A percentile compares a stretch with the other conserved stretches of the same genome.
Conservation (phyloP, 257 asterid species). For the Fraxinus cuspidata region DNA sequence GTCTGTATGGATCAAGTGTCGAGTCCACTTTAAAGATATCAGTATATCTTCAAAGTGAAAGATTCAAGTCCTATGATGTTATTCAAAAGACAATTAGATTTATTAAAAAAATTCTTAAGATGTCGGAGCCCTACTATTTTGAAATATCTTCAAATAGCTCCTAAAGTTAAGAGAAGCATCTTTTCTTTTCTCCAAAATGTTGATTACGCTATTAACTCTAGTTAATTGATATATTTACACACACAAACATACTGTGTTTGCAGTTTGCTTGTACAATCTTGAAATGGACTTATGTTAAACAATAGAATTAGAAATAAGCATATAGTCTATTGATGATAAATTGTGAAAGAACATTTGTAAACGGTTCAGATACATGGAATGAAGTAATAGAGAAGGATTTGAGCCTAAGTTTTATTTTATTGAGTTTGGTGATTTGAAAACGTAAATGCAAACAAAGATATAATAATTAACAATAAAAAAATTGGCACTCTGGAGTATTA, state of each 20-base stretch:
- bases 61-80: not conserved
- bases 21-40: not conserved
- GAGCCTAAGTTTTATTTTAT: not conserved
- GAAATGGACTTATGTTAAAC: not conserved
- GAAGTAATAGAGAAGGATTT: not conserved
- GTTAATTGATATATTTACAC: too few relatives aligned
- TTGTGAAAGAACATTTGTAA: not conserved
- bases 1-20: not conserved
- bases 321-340: not conserved
- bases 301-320: not conserved
- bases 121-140: not conserved
- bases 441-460: not conserved
- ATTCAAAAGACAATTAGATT: too few relatives aligned
- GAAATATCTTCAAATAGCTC: not conserved
- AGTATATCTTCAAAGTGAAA: not conserved
- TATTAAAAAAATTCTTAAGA: too few relatives aligned
- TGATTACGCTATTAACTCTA: not conserved
- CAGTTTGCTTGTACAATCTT: not conserved
- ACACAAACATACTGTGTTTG: too few relatives aligned
- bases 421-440: not conserved
- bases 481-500: not conserved
- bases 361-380: not conserved
- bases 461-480: too few relatives aligned
- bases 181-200: not conserved
- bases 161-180: too few relatives aligned